Evolutionary conservation across 306 rosid species (phyloP), one percentile per base, ranked within the genome.

Genomic region (Begonia fuchsioides): DNA sequence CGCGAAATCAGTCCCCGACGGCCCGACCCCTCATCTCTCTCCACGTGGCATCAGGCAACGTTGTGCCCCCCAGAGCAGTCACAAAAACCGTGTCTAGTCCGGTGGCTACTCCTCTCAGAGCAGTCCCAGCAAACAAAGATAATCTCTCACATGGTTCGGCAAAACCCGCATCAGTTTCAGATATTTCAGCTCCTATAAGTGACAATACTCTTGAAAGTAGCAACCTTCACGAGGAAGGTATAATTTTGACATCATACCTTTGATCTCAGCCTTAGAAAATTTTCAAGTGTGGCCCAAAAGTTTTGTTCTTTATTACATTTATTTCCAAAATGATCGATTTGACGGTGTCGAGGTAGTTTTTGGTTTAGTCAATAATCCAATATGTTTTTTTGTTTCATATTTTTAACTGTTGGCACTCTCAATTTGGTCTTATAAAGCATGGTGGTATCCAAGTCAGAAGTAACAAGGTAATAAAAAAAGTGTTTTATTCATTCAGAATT

Each of bases 381-480:
- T n/a, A n/a, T n/a, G n/a, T n/a, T n/a, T n/a, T n/a, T n/a, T n/a
- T n/a, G n/a, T n/a, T n/a, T n/a, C n/a, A n/a, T n/a, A n/a, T n/a
- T n/a, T n/a, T n/a, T n/a, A n/a, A n/a, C n/a, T n/a, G n/a, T n/a
- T n/a, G n/a, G n/a, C n/a, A 38, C 51, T 68, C 48, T 69, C 81
- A 82, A 73, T 79, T 79, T 67, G 98, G 98, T 52, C 71, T 85
- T 63, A 90, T 90, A 58, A 90, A 90, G 75, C 85, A 17, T 17
- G 92, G 70, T 44, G 98, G 98, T 48, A 78, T 90, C 72, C 98
- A 90, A 85, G 98, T 90, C 51, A 76, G 97, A 76, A 90, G 95
- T 62, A 90, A 76, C 54, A 74, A 78, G 86, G 86, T n/a, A n/a
- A 39, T 39, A 6, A 6, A 39, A 10, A 39, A 6, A 6, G 43